Evolutionary conservation across 257 asterid genomes (phyloP).

Genomic region (Solanum sparsipilum): DNA sequence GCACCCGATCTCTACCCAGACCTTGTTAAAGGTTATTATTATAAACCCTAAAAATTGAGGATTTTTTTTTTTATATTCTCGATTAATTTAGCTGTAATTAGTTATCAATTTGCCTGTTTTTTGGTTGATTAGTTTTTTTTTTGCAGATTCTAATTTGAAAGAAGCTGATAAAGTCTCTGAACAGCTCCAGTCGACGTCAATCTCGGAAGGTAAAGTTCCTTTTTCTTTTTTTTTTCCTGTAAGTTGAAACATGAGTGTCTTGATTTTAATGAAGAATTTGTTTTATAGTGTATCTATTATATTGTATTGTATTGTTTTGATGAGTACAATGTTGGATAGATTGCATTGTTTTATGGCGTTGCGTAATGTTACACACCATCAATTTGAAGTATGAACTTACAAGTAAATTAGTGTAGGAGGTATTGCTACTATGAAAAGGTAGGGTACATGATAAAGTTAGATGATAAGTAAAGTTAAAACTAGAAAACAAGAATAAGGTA

Average conservation of each 20-base stretch:
- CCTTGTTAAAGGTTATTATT: constrained; percentile 63
- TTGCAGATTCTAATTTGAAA: constrained; percentile 44
- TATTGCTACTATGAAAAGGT: background rate
- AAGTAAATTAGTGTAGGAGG: background rate
- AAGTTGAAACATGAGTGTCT: background rate
- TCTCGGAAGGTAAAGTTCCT: constrained; percentile 37
- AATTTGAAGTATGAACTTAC: background rate
- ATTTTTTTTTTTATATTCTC: no score
- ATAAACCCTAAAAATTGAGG: background rate
- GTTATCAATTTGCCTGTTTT: background rate
- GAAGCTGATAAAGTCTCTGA: constrained; percentile 64
- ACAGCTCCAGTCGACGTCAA: constrained; percentile 77
- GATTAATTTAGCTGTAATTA: background rate
- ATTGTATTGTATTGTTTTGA: background rate
- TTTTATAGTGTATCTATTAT: background rate
- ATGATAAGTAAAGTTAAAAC: background rate
- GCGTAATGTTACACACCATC: background rate
- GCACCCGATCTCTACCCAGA: constrained; percentile 78
- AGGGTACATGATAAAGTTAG: background rate
- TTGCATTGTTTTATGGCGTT: background rate
- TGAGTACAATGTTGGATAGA: background rate
- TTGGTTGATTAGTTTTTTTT: background rate
- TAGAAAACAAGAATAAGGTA: background rate
- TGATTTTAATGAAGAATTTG: background rate
- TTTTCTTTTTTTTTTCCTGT: background rate